Conservation (phyloP, 2,329 filamentous ascomycete genomes). For the Venturia aucupariae region DNA sequence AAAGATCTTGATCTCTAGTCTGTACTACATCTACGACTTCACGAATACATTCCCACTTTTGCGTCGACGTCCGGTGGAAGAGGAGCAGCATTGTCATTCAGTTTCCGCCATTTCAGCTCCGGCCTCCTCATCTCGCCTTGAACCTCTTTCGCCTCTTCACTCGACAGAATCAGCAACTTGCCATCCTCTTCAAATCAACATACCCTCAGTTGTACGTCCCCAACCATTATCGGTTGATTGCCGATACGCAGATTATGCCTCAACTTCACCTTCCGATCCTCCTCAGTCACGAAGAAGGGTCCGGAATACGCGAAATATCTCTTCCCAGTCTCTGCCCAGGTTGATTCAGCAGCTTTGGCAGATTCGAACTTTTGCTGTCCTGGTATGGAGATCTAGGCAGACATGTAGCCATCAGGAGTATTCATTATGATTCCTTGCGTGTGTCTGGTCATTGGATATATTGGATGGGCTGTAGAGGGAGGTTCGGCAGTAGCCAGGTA, state of each 20-base stretch:
- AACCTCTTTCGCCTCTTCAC: constrained; percentile 11
- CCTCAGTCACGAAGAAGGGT: constrained; percentile 15
- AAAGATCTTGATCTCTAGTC: background rate
- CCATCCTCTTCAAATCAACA: constrained; percentile 14
- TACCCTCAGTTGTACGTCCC: constrained; percentile 7
- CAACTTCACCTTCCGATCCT: constrained; percentile 9
- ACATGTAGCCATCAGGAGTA: constrained; percentile 32
- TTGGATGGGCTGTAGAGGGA: constrained; percentile 6
- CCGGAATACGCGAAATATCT: constrained; percentile 17
- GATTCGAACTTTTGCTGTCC: constrained; percentile 21
- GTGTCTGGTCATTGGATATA: constrained; percentile 29
- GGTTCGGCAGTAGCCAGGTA: constrained; percentile 14
- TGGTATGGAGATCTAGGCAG: constrained; percentile 29
- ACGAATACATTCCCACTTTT: background rate
- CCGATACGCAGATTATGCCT: constrained; percentile 10
- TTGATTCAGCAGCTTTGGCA: constrained; percentile 14
- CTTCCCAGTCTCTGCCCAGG: constrained; percentile 16
- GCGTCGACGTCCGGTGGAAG: background rate
- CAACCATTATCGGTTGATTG: constrained; percentile 4
- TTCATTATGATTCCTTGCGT: constrained; percentile 31
- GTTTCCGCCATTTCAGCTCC: constrained; percentile 1
- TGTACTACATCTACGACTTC: background rate
- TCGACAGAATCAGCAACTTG: constrained; percentile 8
- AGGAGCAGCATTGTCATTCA: background rate
- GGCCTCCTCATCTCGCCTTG: background rate